Percentiles rank a stretch among this genome's conserved stretches.
phyloP scores from a whole-genome alignment of 495 filamentous ascomycete genomes.

The Penicillium alfredii region DNA sequence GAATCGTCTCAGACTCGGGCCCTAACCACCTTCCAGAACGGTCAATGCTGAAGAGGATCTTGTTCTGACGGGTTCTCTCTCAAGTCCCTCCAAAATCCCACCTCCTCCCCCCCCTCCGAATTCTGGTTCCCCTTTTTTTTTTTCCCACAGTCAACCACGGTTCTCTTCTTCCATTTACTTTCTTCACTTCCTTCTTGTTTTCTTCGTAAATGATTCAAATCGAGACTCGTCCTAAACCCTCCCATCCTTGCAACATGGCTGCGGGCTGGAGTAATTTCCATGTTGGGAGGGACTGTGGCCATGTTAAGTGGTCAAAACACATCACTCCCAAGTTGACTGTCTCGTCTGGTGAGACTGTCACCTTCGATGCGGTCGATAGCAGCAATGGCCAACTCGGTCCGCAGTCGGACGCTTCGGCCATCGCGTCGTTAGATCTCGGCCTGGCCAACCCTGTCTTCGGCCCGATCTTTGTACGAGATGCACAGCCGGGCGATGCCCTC shows the following conservation, averaged over 20 bases:
- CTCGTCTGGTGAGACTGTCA: conserved; percentile 36
- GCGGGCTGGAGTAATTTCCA: conserved; percentile 31
- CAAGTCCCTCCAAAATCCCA: conserved; percentile 3
- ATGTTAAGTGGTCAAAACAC: conserved; percentile 46
- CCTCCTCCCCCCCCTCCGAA: neutral
- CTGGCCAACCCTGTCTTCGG: conserved; percentile 45
- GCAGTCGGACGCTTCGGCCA: conserved; percentile 31
- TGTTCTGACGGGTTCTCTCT: too few relatives aligned
- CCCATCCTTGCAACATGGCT: conserved; percentile 20
- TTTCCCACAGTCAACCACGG: too few relatives aligned
- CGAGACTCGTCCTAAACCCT: conserved; percentile 18
- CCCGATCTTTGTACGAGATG: conserved; percentile 40
- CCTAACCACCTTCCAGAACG: conserved; percentile 28
- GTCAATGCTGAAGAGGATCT: conserved; percentile 25
- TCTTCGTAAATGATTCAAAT: conserved; percentile 21
- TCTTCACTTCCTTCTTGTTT: neutral
- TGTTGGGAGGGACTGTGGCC: conserved; percentile 33
- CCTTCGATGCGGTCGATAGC: conserved; percentile 46
- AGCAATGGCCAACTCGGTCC: conserved; percentile 45
- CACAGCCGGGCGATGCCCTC: conserved; percentile 45
- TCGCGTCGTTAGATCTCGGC: conserved; percentile 37
- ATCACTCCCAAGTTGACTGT: conserved; percentile 41
- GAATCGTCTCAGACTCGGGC: conserved; percentile 17
- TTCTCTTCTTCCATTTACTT: neutral
- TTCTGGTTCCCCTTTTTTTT: neutral